Percentiles rank a stretch among this genome's conserved stretches.
Evolutionary conservation across 495 filamentous ascomycete genomes (phyloP).

Genomic region (Aspergillus wentii): DNA sequence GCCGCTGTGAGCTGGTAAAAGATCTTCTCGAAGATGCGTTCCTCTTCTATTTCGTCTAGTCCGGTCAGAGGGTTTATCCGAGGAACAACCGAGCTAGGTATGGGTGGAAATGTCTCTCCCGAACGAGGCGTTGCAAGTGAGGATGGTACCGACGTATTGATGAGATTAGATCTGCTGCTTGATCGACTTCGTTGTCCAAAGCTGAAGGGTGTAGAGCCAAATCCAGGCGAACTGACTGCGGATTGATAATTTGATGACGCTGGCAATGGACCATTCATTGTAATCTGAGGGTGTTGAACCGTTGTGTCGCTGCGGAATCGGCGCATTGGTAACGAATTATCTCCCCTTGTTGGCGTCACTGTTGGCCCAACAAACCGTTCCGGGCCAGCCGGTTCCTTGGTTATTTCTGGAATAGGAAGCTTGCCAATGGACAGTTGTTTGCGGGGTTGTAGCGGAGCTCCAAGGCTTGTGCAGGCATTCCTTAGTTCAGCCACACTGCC

Average conservation of each 20-base stretch:
- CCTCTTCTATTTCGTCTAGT: slow-evolving; percentile 65
- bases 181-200: slow-evolving; percentile 43
- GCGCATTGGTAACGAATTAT: slow-evolving; percentile 43
- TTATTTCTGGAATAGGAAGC: slow-evolving; percentile 18
- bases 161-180: slow-evolving; percentile 45
- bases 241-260: slow-evolving; percentile 21
- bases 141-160: slow-evolving; percentile 41
- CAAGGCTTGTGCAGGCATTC: slow-evolving; percentile 45
- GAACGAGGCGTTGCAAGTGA: slow-evolving; percentile 67
- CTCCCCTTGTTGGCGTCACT: slow-evolving; percentile 52
- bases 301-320: slow-evolving; percentile 59
- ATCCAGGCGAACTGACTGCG: slow-evolving; percentile 30
- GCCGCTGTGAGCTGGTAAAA: slow-evolving; percentile 66
- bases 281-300: slow-evolving; percentile 50
- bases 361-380: slow-evolving; percentile 43
- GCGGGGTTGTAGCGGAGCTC: slow-evolving; percentile 20
- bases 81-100: slow-evolving; percentile 35
- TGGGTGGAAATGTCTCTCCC: slow-evolving; percentile 68
- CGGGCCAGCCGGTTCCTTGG: slow-evolving; percentile 13
- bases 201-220: slow-evolving; percentile 28
- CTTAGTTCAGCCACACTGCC: slow-evolving; percentile 74
- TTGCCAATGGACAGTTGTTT: slow-evolving; percentile 22
- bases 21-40: slow-evolving; percentile 74
- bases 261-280: slow-evolving; percentile 19
- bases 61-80: slow-evolving; percentile 49